Conservation (phyloP, 208 protist species). For the Leishmania tarentolae region DNA sequence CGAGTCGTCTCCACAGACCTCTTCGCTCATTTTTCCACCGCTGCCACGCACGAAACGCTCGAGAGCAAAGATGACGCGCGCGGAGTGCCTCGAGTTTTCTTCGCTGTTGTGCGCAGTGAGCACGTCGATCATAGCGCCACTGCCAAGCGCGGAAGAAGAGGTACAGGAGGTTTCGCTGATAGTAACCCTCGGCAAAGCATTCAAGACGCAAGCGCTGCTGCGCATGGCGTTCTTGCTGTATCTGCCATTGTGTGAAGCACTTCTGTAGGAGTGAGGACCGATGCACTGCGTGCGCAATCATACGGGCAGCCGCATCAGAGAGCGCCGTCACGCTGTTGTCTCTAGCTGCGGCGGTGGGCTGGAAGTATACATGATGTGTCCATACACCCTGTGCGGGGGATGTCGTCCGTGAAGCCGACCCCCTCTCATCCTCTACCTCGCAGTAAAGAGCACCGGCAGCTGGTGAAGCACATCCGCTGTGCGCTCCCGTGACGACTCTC, state of each 20-base stretch:
- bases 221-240: neutral
- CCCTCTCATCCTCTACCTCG: neutral
- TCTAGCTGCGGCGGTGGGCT: neutral
- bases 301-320: constrained; percentile 20
- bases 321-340: constrained; percentile 10
- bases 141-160: constrained; percentile 71
- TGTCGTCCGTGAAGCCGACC: neutral
- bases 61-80: neutral
- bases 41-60: constrained; percentile 2
- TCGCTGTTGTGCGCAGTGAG: neutral
- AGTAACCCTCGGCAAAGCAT: constrained; percentile 41
- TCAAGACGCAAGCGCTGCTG: constrained; percentile 16
- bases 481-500: neutral
- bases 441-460: neutral
- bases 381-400: constrained; percentile 5
- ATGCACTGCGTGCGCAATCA: constrained; percentile 50
- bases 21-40: constrained; percentile 8
- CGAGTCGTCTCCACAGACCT: neutral
- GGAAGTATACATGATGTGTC: constrained; percentile 11
- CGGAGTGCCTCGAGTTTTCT: neutral
- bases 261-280: constrained; percentile 22
- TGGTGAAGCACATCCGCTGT: neutral
- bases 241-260: constrained; percentile 32
- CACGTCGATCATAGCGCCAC: constrained; percentile 35
- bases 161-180: constrained; percentile 34